Evolutionary conservation across 148 eudicot species (phyloP), one percentile per base, ranked within the genome.

Genomic region (Dianthus caryophyllus): DNA sequence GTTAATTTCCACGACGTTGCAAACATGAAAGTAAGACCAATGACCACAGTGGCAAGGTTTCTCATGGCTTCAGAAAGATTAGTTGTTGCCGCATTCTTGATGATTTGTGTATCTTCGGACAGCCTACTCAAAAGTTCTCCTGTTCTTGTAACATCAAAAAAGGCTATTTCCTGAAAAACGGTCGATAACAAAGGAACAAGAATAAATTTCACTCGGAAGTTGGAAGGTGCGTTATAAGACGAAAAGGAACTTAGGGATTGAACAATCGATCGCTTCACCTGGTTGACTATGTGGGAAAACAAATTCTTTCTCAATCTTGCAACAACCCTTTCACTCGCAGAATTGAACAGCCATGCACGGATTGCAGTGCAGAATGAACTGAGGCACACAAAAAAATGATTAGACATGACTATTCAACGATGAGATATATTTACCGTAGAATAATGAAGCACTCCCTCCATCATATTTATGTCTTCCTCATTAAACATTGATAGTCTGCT

Each of bases 321-420:
- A 76, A 92, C 97, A 64, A 88, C 96, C 73, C 91, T 84, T 80
- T 92, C 98, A 60, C 98, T 92, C 13, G 98, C 86, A 47, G 98
- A 82, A 60, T 79, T 77, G 73, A 92, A 92, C 64, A 92, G 71
- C 98, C 98, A 92, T 63, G 91, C 88, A 63, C 96, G 78, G 55
- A 92, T 43, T 47, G 89, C 92, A 65, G 96, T 81, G 75, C 81
- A 83, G 27, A 89, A n/a, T 16, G 98, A 82, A n/a, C 98, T 89
- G 84, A 48, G 17, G 64, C 31, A 77, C 68, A 67, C 56, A 66
- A n/a, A 66, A 20, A 39, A 57, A 73, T 49, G 65, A 30, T 12
- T 15, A 26, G 26, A 15, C 1, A 59, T 31, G 16, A 67, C 36
- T 16, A 33, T 17, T 14, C 41, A 13, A 52, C 20, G n/a, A n/a